phyloP scores from a whole-genome alignment of 495 filamentous ascomycete species.

The Penicilliopsis zonata region DNA sequence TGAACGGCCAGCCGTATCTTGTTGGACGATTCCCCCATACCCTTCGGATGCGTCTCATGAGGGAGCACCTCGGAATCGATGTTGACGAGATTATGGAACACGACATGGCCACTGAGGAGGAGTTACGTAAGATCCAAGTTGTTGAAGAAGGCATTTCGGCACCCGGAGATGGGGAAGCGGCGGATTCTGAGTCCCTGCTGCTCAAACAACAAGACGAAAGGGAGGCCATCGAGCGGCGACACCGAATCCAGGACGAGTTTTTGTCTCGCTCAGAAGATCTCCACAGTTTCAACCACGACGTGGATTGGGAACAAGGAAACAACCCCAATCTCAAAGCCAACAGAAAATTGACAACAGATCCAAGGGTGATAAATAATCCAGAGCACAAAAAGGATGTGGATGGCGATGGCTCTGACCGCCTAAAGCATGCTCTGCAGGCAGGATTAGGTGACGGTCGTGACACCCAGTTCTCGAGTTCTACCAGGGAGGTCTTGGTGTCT shows the following conservation, averaged over 20 bases:
- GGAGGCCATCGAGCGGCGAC: conserved; percentile 42
- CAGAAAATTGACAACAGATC: conserved; percentile 49
- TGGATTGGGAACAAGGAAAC: conserved; percentile 53
- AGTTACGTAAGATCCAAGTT: conserved; percentile 28
- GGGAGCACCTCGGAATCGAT: conserved; percentile 92
- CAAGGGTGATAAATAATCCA: conserved; percentile 48
- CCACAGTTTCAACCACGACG: conserved; percentile 77
- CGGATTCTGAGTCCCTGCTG: conserved; percentile 22
- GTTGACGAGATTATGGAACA: conserved; percentile 84
- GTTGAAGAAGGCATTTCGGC: conserved; percentile 19
- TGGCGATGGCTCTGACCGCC: conserved; percentile 61
- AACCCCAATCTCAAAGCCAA: conserved; percentile 49
- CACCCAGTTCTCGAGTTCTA: conserved; percentile 45
- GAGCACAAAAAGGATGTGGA: conserved; percentile 64
- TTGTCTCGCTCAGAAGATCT: conserved; percentile 48
- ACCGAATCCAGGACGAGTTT: conserved; percentile 49
- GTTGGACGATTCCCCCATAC: conserved; percentile 91
- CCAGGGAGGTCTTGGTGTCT: conserved; percentile 52
- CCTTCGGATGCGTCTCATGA: conserved; percentile 86
- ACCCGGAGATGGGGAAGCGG: conserved; percentile 11
- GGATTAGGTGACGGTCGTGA: conserved; percentile 52
- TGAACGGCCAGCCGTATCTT: conserved; percentile 78
- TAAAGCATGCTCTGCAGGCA: conserved; percentile 43
- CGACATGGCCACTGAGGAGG: conserved; percentile 42
- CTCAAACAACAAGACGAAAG: conserved; percentile 36